phyloP scores from a whole-genome alignment of 2,329 filamentous ascomycete species.

The Cladorrhinum sp. region DNA sequence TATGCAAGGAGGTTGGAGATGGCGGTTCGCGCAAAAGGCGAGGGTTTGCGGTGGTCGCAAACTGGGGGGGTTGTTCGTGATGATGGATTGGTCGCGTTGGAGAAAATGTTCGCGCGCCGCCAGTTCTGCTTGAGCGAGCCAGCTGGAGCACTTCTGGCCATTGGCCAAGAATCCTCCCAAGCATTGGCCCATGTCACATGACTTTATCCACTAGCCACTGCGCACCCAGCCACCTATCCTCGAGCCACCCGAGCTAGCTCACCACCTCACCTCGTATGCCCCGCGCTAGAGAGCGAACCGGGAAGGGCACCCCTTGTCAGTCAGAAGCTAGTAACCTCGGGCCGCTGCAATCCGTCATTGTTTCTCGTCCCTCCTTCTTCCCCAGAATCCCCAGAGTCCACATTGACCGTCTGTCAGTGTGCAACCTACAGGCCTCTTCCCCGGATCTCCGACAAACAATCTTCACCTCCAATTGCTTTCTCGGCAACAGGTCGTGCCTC shows the following conservation, averaged over 20 bases:
- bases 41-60: conserved; percentile 21
- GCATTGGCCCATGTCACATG: background rate
- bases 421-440: background rate
- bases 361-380: conserved; percentile 3
- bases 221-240: background rate
- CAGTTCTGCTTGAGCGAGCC: conserved; percentile 1
- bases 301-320: conserved; percentile 3
- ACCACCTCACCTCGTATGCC: background rate
- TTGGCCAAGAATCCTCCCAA: background rate
- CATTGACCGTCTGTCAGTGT: background rate
- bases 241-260: background rate
- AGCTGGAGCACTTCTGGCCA: conserved; percentile 15
- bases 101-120: conserved; percentile 38
- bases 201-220: background rate
- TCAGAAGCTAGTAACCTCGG: conserved; percentile 28
- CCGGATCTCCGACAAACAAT: background rate
- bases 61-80: conserved; percentile 21
- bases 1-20: conserved; percentile 13
- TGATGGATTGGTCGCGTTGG: conserved; percentile 27
- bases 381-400: background rate
- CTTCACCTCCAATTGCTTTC: background rate
- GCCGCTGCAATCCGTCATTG: conserved; percentile 30
- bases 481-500: background rate
- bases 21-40: conserved; percentile 17
- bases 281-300: background rate